Evolutionary conservation across 345 rosid species (phyloP).

Genomic region (Corymbia maculata): DNA sequence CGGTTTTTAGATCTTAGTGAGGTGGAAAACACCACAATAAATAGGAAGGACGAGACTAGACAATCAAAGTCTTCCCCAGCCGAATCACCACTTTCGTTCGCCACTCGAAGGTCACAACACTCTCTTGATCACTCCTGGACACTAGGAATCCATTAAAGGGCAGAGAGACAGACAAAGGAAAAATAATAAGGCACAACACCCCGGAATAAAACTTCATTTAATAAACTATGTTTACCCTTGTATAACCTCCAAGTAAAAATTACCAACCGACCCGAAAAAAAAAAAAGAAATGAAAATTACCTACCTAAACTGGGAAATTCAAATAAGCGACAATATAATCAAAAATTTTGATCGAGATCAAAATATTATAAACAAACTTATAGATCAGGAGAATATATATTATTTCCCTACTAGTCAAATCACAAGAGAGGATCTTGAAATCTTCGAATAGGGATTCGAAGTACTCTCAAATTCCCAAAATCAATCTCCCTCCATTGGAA

Average conservation of each 20-base stretch:
- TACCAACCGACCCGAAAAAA: no score
- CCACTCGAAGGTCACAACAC: neutral
- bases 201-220: neutral
- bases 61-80: neutral
- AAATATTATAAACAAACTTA: no score
- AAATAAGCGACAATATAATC: neutral
- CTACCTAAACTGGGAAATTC: neutral
- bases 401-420: neutral
- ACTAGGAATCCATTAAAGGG: neutral
- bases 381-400: no score
- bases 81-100: neutral
- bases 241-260: no score
- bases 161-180: neutral
- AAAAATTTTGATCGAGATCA: neutral
- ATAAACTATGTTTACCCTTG: no score
- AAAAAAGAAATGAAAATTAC: no score
- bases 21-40: no score
- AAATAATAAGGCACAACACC: neutral
- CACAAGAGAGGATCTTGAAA: neutral
- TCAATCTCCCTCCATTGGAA: neutral
- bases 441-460: neutral
- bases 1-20: no score
- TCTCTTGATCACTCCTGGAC: neutral
- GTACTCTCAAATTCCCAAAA: no score
- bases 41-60: neutral